These are phyloP conservation scores for Geotrichum carabidarum DNA, from an alignment of 1,139 yeast genomes.

Conservation along the genomic window DNA sequence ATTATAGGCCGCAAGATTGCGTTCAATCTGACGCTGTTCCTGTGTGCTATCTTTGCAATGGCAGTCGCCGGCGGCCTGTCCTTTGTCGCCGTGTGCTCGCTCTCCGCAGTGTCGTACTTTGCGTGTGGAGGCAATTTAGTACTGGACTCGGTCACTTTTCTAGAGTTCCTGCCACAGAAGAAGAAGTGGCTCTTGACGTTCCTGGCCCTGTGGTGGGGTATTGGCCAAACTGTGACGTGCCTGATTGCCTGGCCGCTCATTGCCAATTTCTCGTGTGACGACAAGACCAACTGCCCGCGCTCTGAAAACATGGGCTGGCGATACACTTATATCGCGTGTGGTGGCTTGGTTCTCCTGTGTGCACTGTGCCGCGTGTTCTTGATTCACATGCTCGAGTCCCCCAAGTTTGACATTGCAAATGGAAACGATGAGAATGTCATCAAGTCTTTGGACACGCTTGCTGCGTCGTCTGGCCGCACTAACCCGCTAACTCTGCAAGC, in stretches of 20 bases:
- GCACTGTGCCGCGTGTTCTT: conserved; percentile 48
- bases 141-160: conserved; percentile 54
- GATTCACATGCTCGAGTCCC: conserved; percentile 51
- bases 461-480: conserved; percentile 25
- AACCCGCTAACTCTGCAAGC: conserved; percentile 39
- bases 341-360: conserved; percentile 48
- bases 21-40: conserved; percentile 49
- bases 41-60: conserved; percentile 51
- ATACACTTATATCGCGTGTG: conserved; percentile 51
- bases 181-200: conserved; percentile 52
- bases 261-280: conserved; percentile 46
- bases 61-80: conserved; percentile 50
- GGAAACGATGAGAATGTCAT: conserved; percentile 50
- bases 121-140: conserved; percentile 55
- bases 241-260: conserved; percentile 56
- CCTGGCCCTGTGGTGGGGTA: conserved; percentile 59
- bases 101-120: conserved; percentile 39
- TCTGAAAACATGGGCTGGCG: conserved; percentile 56
- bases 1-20: conserved; percentile 51
- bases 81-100: conserved; percentile 46
- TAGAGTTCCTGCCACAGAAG: conserved; percentile 53
- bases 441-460: conserved; percentile 26
- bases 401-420: conserved; percentile 50
- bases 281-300: conserved; percentile 43
- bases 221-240: conserved; percentile 55